Evolutionary conservation across 2,329 filamentous ascomycete genomes (phyloP), one percentile per base, ranked within the genome.

Genomic region (Colletotrichum cuscutae): DNA sequence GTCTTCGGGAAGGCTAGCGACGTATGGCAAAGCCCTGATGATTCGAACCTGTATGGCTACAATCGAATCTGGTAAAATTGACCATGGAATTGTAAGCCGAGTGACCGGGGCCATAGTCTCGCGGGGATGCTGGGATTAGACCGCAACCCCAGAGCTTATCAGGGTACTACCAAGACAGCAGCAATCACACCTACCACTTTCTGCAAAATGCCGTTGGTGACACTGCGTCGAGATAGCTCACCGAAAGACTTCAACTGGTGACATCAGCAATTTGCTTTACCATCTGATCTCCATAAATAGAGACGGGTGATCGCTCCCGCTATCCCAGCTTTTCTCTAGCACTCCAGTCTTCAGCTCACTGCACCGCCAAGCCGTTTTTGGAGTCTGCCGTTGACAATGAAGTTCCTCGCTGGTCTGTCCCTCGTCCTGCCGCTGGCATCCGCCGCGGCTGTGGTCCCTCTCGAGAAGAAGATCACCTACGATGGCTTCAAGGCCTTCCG

Each of bases 401-500:
- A 74, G 61, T 56, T 75, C 35, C 62, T 74, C 30, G 30, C 61
- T 7, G 30, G 65, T 3, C 68, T 75, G n/a, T 28, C 53, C 13
- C 22, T 70, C 4, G 53, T 63, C 28, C 57, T 75, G n/a, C 69
- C 72, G 49, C 63, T 75, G 65, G 74, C 65, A 6, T 73, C 69
- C 28, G 72, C 72, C 35, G 63, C 59, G 56, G 58, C 56, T 0
- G 57, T 75, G 22, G 42, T 46, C 1, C 68, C 72, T 9, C 56
- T 72, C n/a, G 74, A 69, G 46, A 71, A 68, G 52, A 63, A 53
- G 35, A 74, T 75, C 19, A 77, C 78, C 13, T 82, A 81, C 57
- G 76, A 78, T 37, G 81, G 81, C 28, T 81, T 80, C 71, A 84
- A 82, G 52, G 82, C 85, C 24, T 84, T 86, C 71, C 80, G 85